Evolutionary conservation across 805 yeast species (phyloP), one percentile per base, ranked within the genome.

Genomic region (Nakazawaea ambrosiae): DNA sequence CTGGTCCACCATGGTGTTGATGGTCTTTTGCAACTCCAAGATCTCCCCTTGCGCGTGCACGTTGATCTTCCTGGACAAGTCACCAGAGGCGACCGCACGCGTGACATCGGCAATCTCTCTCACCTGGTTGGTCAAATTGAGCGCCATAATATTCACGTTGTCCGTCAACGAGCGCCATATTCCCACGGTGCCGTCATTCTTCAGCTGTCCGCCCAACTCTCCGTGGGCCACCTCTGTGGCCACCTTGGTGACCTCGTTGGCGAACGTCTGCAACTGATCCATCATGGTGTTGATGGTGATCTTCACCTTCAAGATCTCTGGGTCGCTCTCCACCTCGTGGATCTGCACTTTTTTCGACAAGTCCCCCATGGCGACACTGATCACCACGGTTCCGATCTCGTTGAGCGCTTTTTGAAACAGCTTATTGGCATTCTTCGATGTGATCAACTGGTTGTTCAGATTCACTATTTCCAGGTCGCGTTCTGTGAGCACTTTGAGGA

Each of bases 21-120:
- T 85, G 7, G 94, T 86, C 64, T 81, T 82, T 55, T 85, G 95
- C 44, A 86, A 68, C 49, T 82, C 90, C 41, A 83, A 65, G 45
- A 85, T 86, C 60, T 85, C 95, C 33, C 95, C 95, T 56, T 86
- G 95, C 6, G 95, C 95, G 57, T 85, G 90, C 11, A 86, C 95
- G 55, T 83, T 83, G 53, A 86, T 85, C 52, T 85, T 84, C 35
- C 88, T 65, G 0, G 88, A 78, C 47, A 85, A 63, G 56, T 85
- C 95, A 50, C 95, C 95, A 42, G 77, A 70, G 5, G 95, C 95
- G 9, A 85, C 95, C 1, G 94, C 94, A 16, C 89, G 68, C 5
- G 94, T 86, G 25, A 85, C 95, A 49, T 84, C 94, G 18, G 94
- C 92, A 43, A 85, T 85, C 59, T 84, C 94, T 61, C 95, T 62